Base-by-base conservation (phyloP, 2,329 filamentous ascomycete genomes). In the Fusarium acutatum region DNA sequence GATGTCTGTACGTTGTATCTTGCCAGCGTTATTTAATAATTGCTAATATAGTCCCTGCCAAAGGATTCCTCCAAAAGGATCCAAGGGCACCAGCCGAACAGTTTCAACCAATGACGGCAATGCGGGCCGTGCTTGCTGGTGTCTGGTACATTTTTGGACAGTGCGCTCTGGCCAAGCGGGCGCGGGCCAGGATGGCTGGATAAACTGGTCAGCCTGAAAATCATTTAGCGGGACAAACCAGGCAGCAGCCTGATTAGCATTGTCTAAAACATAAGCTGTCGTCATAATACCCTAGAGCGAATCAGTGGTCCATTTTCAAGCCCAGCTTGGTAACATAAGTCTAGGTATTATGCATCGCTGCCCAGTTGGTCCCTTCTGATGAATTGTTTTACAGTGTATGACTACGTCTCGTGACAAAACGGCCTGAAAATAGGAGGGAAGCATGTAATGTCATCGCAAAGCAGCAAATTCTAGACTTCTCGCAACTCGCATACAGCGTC, bases 51-150 rank as follows among this genome's bases (percentile, higher is more conserved):
- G 35, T 6, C 35, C 18, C 18, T 37, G 2, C 17, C 6, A 20
- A 37, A 20, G 35, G 18, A 20, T 6, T 20, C 0, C 11, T 26
- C 26, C 26, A 6, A 26, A 26, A 26, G 26, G 26, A 26, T 37
- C 35, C 35, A 17, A 20, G 20, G 10, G 35, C 18, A 1, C 5
- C 18, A 37, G 0, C 35, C 35, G 6, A 37, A 10, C 18, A 5
- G 10, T 18, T 18, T 37, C 1, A 0, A 20, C 35, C 11, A 11
- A 1, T 11, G 6, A 37, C 2, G 10, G 6, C 35, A 37, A 18
- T 20, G 18, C 18, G 18, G 35, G 35, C 18, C 10, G 35, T 37
- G 18, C 35, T 37, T 37, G 35, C 11, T 37, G 18, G 17, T 20
- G 2, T 37, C 11, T 11, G 8, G 10, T 1, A 37, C 35, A 37